Base-by-base conservation (phyloP, 164 flowering plant species). In the Magnolia kwangsiensis region DNA sequence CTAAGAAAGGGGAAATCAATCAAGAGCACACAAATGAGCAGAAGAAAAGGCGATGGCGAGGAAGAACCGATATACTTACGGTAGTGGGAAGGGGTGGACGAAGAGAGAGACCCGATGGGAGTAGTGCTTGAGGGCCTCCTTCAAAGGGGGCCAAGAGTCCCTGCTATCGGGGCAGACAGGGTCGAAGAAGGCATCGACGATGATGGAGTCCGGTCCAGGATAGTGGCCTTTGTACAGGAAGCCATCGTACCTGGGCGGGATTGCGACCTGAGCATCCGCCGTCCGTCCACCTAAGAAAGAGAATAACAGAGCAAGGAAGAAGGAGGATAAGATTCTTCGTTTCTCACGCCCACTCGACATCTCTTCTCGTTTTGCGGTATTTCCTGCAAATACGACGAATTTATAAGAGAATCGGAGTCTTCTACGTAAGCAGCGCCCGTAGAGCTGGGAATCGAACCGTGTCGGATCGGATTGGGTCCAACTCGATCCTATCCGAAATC, bases 161-260 rank as follows among this genome's bases (percentile, higher is more conserved):
- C 94, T 84, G 81, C 94, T 90, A 71, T 91, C 95, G 21, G 98
- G 97, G 83, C 97, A 94, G 65, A 94, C 82, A 7, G 97, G 97
- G 78, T 94, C 98, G 70, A 87, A 83, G 85, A 92, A 94, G 3
- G 94, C 98, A 66, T 94, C 98, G 81, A 94, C 84, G 14, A 82
- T 9, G 51, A 94, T 80, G 51, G 90, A 50, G 20, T 82, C 85
- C 20, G 71, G 76, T 19, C 1, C 69, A 67, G 51, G 66, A 71
- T 69, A 55, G n/a, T 31, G 24, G 7, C 59, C 73, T 14, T 77
- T 50, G 87, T 90, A 92, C 76, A 90, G 84, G 86, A 95, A 95
- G 11, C 98, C 97, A 72, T 92, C 97, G 70, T 73, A 82, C 78
- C 51, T 86, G 20, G 88, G 69, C 21, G 97, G 97, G 9, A 89